These are phyloP conservation scores for Pichia sp. DNA, from an alignment of 1,139 yeast genomes.

Conservation along the genomic window DNA sequence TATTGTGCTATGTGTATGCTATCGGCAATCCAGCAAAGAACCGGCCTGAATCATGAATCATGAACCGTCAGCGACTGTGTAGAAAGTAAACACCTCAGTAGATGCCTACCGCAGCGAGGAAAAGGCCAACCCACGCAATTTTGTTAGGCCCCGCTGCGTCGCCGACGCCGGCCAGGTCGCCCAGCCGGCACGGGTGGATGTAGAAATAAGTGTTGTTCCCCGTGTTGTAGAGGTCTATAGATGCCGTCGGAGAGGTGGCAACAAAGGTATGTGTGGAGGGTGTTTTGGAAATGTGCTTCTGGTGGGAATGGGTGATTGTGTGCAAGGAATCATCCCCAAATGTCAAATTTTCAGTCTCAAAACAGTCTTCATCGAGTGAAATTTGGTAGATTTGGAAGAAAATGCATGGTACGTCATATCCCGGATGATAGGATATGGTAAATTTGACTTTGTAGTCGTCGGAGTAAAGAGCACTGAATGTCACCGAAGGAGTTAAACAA, in stretches of 20 bases:
- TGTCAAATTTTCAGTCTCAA: neutral
- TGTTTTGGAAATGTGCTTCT: neutral
- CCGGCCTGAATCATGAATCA: too few species aligned
- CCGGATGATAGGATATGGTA: conserved; percentile 1
- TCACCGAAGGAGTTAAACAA: neutral
- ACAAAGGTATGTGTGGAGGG: neutral
- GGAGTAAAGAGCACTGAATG: neutral
- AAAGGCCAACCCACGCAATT: conserved; percentile 5
- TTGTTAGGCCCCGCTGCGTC: neutral
- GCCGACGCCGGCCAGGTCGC: neutral
- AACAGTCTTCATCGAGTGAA: neutral
- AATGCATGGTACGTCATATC: conserved; percentile 3
- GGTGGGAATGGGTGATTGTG: neutral
- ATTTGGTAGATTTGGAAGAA: conserved; percentile 1
- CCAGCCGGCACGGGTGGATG: conserved; percentile 32
- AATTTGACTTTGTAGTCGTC: neutral
- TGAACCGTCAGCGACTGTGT: neutral
- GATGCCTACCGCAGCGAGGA: conserved; percentile 9
- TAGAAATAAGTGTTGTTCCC: conserved; percentile 7
- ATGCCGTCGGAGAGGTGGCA: neutral
- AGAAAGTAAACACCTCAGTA: neutral
- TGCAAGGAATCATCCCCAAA: neutral
- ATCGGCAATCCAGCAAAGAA: too few species aligned
- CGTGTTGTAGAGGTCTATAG: neutral
- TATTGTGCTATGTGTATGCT: too few species aligned